Evolutionary conservation across 2,329 filamentous ascomycete genomes (phyloP), one percentile per base, ranked within the genome.

Genomic region (Helotiales sp.): DNA sequence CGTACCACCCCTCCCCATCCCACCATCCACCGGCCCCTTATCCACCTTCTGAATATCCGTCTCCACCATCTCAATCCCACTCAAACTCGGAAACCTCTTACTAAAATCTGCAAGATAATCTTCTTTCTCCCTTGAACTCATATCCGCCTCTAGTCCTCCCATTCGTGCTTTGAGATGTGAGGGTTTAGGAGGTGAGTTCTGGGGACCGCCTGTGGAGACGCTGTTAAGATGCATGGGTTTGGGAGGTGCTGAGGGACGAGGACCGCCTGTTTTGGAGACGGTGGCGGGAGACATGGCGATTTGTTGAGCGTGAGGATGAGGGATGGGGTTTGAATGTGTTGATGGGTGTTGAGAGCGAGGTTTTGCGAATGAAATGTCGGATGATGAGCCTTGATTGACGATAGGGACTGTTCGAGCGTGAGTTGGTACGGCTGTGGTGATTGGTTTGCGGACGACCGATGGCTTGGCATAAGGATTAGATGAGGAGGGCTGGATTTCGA

Each of bases 41-140:
- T 24, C 15, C 13, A n/a, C 46, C 57, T 36, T 33, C 33, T 61
- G 63, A 54, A 71, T 67, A 40, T 66, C 64, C 50, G 63, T 68
- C 61, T 72, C 70, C 44, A 72, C 70, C 69, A 72, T 90, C 76
- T 97, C 93, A 65, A 97, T 83, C 9, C 91, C 84, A 55, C 86
- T 87, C 58, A 98, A 76, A 70, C 89, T 96, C 0, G 93, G 93
- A 73, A 92, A 97, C 58, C 91, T 81, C 74, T 92, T 92, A 60
- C 87, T 88, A 71, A 98, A 97, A 69, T 90, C 74, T 58, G 76
- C 73, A 44, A 88, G 72, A 67, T 87, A 87, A 65, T 92, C 89
- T 46, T 86, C 84, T 69, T 79, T 83, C 66, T 87, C 81, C 63
- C 79, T 76, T 3, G 75, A 70, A 54, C 77, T 79, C 82, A 85